A percentile compares a stretch with the other conserved stretches of the same genome.
phyloP scores from a whole-genome alignment of 305 asterid genomes.

The Vinca major region DNA sequence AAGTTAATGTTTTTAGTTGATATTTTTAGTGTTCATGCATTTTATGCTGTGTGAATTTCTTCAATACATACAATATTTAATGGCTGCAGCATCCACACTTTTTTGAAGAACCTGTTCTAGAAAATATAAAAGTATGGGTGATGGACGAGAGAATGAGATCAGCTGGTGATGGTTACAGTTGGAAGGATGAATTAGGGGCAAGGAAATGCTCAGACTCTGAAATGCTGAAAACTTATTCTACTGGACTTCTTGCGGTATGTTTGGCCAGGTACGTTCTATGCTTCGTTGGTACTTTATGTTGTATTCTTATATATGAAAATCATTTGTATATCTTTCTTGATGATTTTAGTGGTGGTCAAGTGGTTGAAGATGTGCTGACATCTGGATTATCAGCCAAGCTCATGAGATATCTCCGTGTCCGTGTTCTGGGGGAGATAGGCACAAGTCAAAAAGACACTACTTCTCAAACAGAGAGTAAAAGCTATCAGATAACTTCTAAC shows the following conservation, averaged over 20 bases:
- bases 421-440: constrained; percentile 66
- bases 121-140: constrained; percentile 77
- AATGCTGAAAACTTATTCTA: constrained; percentile 75
- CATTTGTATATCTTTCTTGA: constrained; percentile 16
- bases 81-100: constrained; percentile 86
- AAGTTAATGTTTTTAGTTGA: not conserved
- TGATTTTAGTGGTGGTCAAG: constrained; percentile 68
- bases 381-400: constrained; percentile 90
- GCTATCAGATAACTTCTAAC: constrained; percentile 28
- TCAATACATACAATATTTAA: constrained; percentile 12
- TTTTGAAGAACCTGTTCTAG: constrained; percentile 82
- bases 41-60: constrained; percentile 19
- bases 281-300: not conserved
- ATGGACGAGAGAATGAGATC: constrained; percentile 60
- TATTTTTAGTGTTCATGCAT: not conserved
- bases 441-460: constrained; percentile 55
- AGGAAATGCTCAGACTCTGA: constrained; percentile 62
- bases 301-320: constrained; percentile 3
- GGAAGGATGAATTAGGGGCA: constrained; percentile 62
- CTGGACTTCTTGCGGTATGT: constrained; percentile 89
- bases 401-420: constrained; percentile 75
- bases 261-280: constrained; percentile 50
- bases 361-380: constrained; percentile 89
- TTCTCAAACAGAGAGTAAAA: constrained; percentile 45
- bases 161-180: constrained; percentile 50